Conservation (phyloP, 2,329 filamentous ascomycete genomes). For the Claviceps arundinis region DNA sequence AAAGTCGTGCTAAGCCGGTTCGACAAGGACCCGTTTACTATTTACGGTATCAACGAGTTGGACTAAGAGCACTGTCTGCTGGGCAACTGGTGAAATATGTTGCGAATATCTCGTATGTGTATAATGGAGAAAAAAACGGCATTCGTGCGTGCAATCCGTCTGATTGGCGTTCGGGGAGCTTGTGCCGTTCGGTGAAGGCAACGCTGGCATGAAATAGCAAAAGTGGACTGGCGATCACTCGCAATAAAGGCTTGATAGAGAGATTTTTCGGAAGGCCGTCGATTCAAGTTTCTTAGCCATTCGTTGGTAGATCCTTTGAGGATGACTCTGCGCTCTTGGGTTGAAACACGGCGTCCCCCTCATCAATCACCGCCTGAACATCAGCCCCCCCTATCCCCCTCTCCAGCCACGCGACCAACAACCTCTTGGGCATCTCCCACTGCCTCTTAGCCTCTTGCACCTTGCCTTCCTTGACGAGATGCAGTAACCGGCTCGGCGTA, state of each 20-base stretch:
- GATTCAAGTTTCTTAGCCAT: neutral
- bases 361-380: conserved; percentile 37
- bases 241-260: neutral
- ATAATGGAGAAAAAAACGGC: neutral
- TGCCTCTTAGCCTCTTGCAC: conserved; percentile 44
- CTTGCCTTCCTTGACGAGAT: conserved; percentile 45
- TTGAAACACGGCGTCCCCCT: conserved; percentile 38
- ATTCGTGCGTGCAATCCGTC: neutral
- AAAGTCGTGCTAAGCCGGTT: conserved; percentile 62
- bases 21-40: conserved; percentile 80
- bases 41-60: conserved; percentile 41
- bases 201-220: neutral
- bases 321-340: conserved; percentile 1
- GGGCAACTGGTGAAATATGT: neutral
- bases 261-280: neutral
- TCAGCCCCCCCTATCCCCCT: conserved; percentile 41
- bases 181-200: neutral
- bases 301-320: conserved; percentile 9
- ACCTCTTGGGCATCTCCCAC: conserved; percentile 39
- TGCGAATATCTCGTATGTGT: neutral
- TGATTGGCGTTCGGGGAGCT: neutral
- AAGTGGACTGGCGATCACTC: neutral
- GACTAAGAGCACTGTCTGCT: conserved; percentile 5
- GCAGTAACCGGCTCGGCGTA: conserved; percentile 44
- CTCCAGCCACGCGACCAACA: conserved; percentile 41